These are phyloP conservation scores for Aspergillus floridensis DNA, from an alignment of 2,329 filamentous ascomycete species.

Conservation along the genomic window DNA sequence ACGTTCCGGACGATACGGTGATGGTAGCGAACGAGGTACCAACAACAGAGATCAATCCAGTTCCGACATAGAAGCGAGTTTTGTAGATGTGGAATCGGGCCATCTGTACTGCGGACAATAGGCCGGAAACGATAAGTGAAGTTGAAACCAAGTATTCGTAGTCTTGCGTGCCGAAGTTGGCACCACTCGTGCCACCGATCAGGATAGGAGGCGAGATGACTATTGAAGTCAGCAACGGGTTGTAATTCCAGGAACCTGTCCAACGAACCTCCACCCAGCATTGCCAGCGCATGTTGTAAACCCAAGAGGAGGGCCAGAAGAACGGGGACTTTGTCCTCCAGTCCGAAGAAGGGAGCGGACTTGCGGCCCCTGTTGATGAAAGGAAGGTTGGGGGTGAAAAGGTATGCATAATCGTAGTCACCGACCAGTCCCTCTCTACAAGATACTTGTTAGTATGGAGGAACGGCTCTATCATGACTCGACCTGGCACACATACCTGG, in stretches of 20 bases:
- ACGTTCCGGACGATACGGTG: conserved; percentile 61
- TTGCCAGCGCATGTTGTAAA: conserved; percentile 67
- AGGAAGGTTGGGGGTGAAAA: conserved; percentile 78
- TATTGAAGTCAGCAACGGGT: conserved; percentile 21
- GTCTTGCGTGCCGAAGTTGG: conserved; percentile 54
- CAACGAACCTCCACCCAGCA: conserved; percentile 54
- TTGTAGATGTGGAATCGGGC: conserved; percentile 62
- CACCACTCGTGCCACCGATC: conserved; percentile 54
- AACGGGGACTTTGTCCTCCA: conserved; percentile 67
- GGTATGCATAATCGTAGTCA: conserved; percentile 83
- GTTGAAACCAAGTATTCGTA: conserved; percentile 68
- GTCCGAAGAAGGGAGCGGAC: conserved; percentile 67
- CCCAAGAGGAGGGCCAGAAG: conserved; percentile 65
- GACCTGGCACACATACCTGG: conserved; percentile 31
- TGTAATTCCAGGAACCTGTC: background rate
- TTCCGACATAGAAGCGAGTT: conserved; percentile 64
- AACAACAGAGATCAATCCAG: conserved; percentile 65
- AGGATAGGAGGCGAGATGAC: conserved; percentile 65
- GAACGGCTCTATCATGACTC: background rate
- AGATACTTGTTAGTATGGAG: background rate
- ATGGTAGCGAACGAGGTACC: conserved; percentile 68
- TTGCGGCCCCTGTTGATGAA: conserved; percentile 67
- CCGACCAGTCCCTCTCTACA: conserved; percentile 71
- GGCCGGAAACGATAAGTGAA: conserved; percentile 64
- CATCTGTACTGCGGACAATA: conserved; percentile 65